Evolutionary conservation across 1,284 basidiomycete genomes (phyloP).

Genomic region (Clitocybe nebularis): DNA sequence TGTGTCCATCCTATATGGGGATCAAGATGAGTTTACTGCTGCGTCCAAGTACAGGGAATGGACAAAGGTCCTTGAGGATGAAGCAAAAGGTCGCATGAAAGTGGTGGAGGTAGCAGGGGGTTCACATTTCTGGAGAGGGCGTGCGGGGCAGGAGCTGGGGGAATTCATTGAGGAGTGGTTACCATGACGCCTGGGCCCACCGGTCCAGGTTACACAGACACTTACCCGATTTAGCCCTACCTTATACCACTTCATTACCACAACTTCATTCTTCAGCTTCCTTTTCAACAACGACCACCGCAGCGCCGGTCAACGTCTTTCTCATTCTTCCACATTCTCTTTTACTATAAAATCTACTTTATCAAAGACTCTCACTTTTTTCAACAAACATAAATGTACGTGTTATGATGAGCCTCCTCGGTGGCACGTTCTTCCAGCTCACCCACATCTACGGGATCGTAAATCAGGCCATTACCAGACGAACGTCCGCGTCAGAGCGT

Average conservation of each 20-base stretch:
- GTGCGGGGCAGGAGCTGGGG: conserved; percentile 21
- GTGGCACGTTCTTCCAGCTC: conserved; percentile 6
- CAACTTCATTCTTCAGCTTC: conserved; percentile 9
- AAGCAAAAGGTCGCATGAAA: conserved; percentile 17
- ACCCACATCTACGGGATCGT: conserved; percentile 16
- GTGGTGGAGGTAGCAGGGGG: conserved; percentile 30
- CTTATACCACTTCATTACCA: conserved; percentile 6
- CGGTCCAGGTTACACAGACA: conserved; percentile 1
- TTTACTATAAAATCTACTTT: conserved; percentile 1
- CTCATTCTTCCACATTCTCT: conserved; percentile 13
- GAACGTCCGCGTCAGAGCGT: conserved; percentile 77
- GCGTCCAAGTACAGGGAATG: conserved; percentile 52
- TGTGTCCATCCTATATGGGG: conserved; percentile 65
- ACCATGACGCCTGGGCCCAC: conserved; percentile 19
- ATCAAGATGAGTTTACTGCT: conserved; percentile 70
- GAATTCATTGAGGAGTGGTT: conserved; percentile 28
- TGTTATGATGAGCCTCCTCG: conserved; percentile 13
- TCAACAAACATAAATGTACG: conserved; percentile 27
- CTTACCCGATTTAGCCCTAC: conserved; percentile 20
- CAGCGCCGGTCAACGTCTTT: conserved; percentile 11
- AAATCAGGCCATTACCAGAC: conserved; percentile 71
- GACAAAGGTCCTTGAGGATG: conserved; percentile 36
- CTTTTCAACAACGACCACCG: conserved; percentile 10
- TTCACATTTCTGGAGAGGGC: conserved; percentile 43
- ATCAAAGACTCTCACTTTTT: conserved; percentile 7